Evolutionary conservation across 305 asterid genomes (phyloP).

Genomic region (Fraxinus sp.): DNA sequence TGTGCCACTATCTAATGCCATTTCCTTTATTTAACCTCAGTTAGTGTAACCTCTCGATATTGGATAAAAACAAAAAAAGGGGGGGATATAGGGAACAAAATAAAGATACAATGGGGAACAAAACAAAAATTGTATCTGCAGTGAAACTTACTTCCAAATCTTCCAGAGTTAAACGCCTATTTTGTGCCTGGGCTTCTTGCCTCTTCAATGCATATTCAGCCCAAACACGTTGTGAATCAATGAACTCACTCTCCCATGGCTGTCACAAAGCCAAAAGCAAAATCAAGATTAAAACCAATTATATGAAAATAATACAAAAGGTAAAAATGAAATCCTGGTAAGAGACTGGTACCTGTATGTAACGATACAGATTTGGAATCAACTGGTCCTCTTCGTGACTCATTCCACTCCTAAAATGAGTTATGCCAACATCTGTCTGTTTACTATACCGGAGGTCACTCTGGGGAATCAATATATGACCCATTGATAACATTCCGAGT

Average conservation of each 20-base stretch:
- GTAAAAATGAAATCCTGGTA: conserved; percentile 18
- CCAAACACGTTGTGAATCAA: conserved; percentile 99
- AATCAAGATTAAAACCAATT: background rate
- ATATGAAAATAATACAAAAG: background rate
- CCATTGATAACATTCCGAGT: conserved; percentile 98
- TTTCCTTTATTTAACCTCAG: background rate
- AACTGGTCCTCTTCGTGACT: conserved; percentile 98
- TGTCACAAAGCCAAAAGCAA: conserved; percentile 30
- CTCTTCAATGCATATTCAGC: conserved; percentile 99
- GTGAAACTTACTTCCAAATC: conserved; percentile 78
- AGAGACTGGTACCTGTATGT: conserved; percentile 59
- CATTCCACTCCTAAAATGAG: conserved; percentile 98
- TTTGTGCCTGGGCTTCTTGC: conserved; percentile 99
- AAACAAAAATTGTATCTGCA: background rate
- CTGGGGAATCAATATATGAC: conserved; percentile 98
- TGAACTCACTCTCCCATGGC: conserved; percentile 99
- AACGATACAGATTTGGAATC: conserved; percentile 96
- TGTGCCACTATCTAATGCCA: background rate
- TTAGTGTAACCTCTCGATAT: background rate
- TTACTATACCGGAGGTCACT: conserved; percentile 94
- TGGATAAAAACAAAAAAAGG: background rate
- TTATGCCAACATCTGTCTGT: conserved; percentile 98
- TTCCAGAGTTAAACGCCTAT: conserved; percentile 92
- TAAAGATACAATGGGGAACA: background rate
- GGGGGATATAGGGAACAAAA: background rate